Base-by-base conservation (phyloP, 1,284 basidiomycete species). In the Chondrostereum purpureum region DNA sequence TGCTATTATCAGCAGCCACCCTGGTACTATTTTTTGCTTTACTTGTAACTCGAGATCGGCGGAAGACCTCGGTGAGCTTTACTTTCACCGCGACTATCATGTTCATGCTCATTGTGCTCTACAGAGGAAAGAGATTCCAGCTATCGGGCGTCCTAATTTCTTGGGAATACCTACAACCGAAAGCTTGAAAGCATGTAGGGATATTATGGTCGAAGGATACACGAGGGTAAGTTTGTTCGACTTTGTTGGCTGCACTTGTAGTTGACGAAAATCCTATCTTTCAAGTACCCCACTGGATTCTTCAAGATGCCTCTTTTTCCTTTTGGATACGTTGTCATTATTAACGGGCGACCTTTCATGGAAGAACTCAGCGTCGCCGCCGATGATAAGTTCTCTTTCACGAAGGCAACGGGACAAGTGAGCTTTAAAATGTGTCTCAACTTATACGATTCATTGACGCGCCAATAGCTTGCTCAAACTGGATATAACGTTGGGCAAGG, bases 231-330 rank as follows among this genome's bases (percentile, higher is more conserved):
- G 38, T 39, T 11, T 20, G n/a, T n/a, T n/a, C n/a, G n/a, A n/a
- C n/a, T n/a, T n/a, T n/a, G n/a, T n/a, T n/a, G n/a, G n/a, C n/a
- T n/a, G n/a, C n/a, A n/a, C n/a, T n/a, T n/a, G n/a, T n/a, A n/a
- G n/a, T n/a, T n/a, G n/a, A n/a, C n/a, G n/a, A n/a, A n/a, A n/a
- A n/a, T n/a, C n/a, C n/a, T n/a, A n/a, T 58, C 59, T 48, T 40
- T 4, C n/a, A 10, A 41, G 18, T 8, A 41, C 24, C 39, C 39
- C 19, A 21, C 21, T 13, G 39, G 39, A 12, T 41, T 41, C 39
- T 41, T 41, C 39, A 41, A 41, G 16, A 41, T 41, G 39, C 39
- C 20, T 5, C 18, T 39, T 13, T 41, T 41, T 19, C 39, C 39
- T 22, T 23, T 22, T 16, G 6, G 38, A 10, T 39, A 20, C 16